Conservation (phyloP, 495 filamentous ascomycete genomes). For the Gamarada debralockiae region DNA sequence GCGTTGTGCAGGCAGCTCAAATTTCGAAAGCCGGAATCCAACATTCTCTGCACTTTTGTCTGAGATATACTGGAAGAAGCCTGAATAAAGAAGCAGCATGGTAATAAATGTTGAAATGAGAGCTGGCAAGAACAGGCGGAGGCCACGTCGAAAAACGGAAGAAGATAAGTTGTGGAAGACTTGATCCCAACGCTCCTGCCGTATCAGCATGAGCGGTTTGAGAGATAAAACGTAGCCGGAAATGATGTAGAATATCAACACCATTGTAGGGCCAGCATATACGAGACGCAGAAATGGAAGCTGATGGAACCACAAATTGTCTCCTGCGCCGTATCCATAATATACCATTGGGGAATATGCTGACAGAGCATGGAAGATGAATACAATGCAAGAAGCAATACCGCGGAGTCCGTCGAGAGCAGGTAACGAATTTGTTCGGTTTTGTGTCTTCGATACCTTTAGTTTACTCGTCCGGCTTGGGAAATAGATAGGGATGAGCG, state of each 20-base stretch:
- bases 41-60: too few species aligned
- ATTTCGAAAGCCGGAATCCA: neutral
- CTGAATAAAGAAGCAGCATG: neutral
- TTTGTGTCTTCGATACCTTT: too few species aligned
- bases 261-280: constrained; percentile 61
- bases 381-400: neutral
- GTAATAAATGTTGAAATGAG: neutral
- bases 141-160: neutral
- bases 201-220: constrained; percentile 52
- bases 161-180: neutral
- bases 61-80: neutral
- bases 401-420: neutral
- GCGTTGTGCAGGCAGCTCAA: neutral
- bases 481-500: too few species aligned
- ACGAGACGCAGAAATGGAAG: constrained; percentile 57
- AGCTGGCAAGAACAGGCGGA: neutral
- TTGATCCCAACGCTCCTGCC: constrained; percentile 36
- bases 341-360: neutral
- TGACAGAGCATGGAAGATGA: neutral
- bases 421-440: too few species aligned
- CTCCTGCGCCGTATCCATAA: neutral
- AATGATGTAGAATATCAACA: constrained; percentile 67
- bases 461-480: too few species aligned
- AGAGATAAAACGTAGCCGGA: constrained; percentile 64
- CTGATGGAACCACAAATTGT: constrained; percentile 33